Percentiles rank a stretch among this genome's conserved stretches.
Evolutionary conservation across 805 yeast genomes (phyloP).

Genomic region (Lachancea dasiensis): DNA sequence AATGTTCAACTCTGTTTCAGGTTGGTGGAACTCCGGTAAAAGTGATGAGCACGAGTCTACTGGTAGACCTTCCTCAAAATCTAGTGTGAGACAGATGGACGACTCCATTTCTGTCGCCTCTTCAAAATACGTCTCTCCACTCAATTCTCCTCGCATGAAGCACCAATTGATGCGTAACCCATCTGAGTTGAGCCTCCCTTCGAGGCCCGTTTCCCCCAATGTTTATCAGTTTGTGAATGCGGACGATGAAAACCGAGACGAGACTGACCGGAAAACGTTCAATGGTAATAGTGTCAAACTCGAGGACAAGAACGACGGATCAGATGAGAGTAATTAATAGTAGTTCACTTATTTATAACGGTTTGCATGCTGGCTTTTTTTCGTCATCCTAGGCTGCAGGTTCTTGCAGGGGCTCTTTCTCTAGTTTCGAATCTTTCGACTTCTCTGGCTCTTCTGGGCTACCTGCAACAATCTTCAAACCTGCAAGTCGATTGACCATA

Average conservation of each 20-base stretch:
- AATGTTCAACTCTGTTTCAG: conserved; percentile 31
- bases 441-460: neutral
- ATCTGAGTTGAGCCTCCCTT: conserved; percentile 26
- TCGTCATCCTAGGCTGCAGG: neutral
- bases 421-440: neutral
- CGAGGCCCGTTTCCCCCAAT: conserved; percentile 30
- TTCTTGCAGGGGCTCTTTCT: neutral
- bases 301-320: conserved; percentile 39
- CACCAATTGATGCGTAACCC: conserved; percentile 15
- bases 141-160: conserved; percentile 13
- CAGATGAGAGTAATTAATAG: conserved; percentile 17
- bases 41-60: neutral
- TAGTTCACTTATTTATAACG: conserved; percentile 2
- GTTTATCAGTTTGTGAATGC: conserved; percentile 27
- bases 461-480: neutral
- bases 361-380: conserved; percentile 2
- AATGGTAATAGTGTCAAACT: conserved; percentile 52
- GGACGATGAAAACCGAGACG: conserved; percentile 20
- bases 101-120: conserved; percentile 15
- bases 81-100: conserved; percentile 1
- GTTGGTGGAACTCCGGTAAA: conserved; percentile 29
- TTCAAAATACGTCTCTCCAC: conserved; percentile 16
- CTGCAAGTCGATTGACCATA: conserved; percentile 1
- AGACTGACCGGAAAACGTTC: conserved; percentile 36
- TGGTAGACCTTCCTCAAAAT: conserved; percentile 1